phyloP scores from a whole-genome alignment of 1,284 basidiomycete species.

The Rhodotorula sp. region DNA sequence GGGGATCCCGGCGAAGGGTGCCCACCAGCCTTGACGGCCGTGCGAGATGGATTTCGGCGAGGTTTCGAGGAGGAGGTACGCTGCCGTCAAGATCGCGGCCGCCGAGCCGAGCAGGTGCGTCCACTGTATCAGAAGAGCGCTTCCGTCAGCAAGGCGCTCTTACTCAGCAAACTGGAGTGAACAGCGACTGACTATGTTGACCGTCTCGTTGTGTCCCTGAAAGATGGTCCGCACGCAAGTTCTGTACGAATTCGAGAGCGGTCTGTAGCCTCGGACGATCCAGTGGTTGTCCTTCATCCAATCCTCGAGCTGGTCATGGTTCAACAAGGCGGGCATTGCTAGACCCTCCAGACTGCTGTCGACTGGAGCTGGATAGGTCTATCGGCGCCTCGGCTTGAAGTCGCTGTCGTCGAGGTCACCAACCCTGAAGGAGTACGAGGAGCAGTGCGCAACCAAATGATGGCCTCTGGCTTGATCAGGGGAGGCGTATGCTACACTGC shows the following conservation, averaged over 20 bases:
- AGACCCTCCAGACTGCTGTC: neutral
- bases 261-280: slow-evolving; percentile 36
- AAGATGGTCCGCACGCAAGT: slow-evolving; percentile 10
- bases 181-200: slow-evolving; percentile 39
- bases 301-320: slow-evolving; percentile 33
- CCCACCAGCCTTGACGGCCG: slow-evolving; percentile 19
- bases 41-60: neutral
- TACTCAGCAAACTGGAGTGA: no score
- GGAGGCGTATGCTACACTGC: no score
- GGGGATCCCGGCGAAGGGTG: slow-evolving; percentile 24
- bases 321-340: slow-evolving; percentile 10
- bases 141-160: neutral
- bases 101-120: slow-evolving; percentile 33
- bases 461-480: neutral
- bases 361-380: neutral
- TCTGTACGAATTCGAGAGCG: neutral
- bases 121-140: slow-evolving; percentile 13
- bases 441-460: neutral
- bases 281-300: slow-evolving; percentile 41
- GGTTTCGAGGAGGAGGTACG: slow-evolving; percentile 17
- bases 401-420: neutral
- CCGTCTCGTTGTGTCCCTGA: slow-evolving; percentile 35
- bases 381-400: neutral
- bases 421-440: neutral
- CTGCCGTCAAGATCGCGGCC: slow-evolving; percentile 12